A percentile compares a stretch with the other conserved stretches of the same genome.
Conservation (phyloP, 345 rosid species). For the Mangifera indica region DNA sequence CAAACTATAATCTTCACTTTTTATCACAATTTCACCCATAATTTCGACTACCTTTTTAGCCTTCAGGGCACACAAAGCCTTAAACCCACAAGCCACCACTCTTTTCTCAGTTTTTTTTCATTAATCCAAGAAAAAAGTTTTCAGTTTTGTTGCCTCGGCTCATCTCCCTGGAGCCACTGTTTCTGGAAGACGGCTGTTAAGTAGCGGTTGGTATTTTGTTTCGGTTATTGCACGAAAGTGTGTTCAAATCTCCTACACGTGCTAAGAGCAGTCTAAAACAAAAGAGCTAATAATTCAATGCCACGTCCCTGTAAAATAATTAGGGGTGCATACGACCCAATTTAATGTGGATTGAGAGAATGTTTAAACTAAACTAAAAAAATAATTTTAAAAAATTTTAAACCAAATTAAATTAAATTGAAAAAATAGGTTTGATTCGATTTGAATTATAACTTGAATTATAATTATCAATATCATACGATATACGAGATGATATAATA, state of each 20-base stretch:
- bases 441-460: no score
- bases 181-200: slow-evolving; percentile 48
- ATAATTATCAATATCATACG: no score
- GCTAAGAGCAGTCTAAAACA: neutral
- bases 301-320: neutral
- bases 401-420: no score
- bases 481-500: no score
- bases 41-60: slow-evolving; percentile 13
- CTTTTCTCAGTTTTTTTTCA: slow-evolving; percentile 12
- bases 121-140: slow-evolving; percentile 19
- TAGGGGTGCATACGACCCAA: no score
- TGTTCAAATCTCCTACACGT: neutral
- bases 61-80: slow-evolving; percentile 22
- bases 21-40: slow-evolving; percentile 43
- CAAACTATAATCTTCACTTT: slow-evolving; percentile 37
- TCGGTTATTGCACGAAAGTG: slow-evolving; percentile 9
- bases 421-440: no score
- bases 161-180: neutral
- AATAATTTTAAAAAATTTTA: no score
- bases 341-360: no score
- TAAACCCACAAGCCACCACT: slow-evolving; percentile 17
- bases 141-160: slow-evolving; percentile 8
- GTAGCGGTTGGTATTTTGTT: slow-evolving; percentile 52
- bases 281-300: neutral
- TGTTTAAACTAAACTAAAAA: no score